phyloP scores from a whole-genome alignment of 306 rosid species.

The Cucurbita maxima region DNA sequence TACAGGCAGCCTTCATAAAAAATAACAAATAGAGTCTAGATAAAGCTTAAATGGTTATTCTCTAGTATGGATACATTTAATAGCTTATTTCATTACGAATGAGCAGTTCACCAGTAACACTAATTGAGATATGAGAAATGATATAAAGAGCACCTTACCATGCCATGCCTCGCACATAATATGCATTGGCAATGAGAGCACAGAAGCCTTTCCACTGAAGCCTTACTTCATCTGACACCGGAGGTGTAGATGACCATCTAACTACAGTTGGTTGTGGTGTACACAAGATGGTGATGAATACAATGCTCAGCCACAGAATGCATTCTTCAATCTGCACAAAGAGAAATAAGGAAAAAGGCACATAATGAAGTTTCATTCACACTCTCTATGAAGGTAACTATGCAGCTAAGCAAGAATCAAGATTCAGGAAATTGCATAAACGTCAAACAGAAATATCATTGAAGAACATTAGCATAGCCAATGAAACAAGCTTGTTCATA shows the following conservation, averaged over 20 bases:
- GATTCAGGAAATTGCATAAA: neutral
- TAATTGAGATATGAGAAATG: neutral
- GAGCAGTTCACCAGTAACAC: neutral
- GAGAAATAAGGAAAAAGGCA: neutral
- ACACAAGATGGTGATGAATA: conserved; percentile 87
- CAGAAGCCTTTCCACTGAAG: conserved; percentile 98
- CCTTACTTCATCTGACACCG: conserved; percentile 76
- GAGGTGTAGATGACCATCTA: conserved; percentile 86
- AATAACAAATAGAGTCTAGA: neutral
- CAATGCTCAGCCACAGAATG: conserved; percentile 83
- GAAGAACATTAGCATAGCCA: neutral
- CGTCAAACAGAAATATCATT: neutral
- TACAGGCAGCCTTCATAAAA: conserved; percentile 74
- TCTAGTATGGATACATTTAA: neutral
- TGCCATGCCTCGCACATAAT: conserved; percentile 90
- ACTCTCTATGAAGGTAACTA: neutral
- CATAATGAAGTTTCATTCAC: neutral
- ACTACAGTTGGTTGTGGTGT: conserved; percentile 94
- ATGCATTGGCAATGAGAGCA: conserved; percentile 91
- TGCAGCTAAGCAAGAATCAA: neutral
- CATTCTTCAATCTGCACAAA: conserved; percentile 72
- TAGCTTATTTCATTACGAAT: neutral
- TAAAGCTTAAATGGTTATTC: neutral
- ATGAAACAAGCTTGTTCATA: neutral
- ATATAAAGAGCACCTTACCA: conserved; percentile 38